Evolutionary conservation across 805 yeast genomes (phyloP).

Genomic region (Ogataea angusta): DNA sequence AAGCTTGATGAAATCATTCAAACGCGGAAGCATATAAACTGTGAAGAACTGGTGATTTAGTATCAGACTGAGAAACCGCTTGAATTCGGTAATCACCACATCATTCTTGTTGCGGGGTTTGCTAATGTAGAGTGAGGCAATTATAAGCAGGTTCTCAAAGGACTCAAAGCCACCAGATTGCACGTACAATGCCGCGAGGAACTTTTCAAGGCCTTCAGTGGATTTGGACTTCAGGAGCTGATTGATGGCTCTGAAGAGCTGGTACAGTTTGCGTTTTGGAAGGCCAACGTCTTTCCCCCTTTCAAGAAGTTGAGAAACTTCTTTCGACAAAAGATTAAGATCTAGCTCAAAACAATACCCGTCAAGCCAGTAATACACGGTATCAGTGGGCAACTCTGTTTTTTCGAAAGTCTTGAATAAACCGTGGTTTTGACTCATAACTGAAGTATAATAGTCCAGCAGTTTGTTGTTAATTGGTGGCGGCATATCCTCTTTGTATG

Average conservation of each 20-base stretch:
- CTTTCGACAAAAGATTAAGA: conserved; percentile 20
- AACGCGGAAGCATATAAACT: conserved; percentile 20
- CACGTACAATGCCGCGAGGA: conserved; percentile 9
- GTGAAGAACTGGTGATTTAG: conserved; percentile 27
- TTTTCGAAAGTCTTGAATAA: conserved; percentile 9
- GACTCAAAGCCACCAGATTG: conserved; percentile 9
- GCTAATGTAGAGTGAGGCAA: conserved; percentile 17
- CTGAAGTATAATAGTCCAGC: conserved; percentile 17
- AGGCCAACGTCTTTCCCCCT: conserved; percentile 23
- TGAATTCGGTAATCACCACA: conserved; percentile 28
- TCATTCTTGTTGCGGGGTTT: conserved; percentile 19
- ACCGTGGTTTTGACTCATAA: conserved; percentile 23
- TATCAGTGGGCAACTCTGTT: background rate
- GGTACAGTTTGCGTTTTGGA: conserved; percentile 23
- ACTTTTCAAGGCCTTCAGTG: conserved; percentile 12
- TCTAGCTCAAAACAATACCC: conserved; percentile 21
- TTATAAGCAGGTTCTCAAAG: conserved; percentile 18
- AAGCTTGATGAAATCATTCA: conserved; percentile 31
- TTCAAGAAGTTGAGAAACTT: conserved; percentile 23
- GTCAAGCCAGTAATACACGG: conserved; percentile 13
- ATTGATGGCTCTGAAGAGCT: conserved; percentile 27
- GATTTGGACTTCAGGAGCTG: conserved; percentile 19
- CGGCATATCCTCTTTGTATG: conserved; percentile 19
- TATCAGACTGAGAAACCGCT: conserved; percentile 27
- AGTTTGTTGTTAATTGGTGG: conserved; percentile 19